Base-by-base conservation (phyloP, 768 basidiomycete species). In the Mycena vulgaris region DNA sequence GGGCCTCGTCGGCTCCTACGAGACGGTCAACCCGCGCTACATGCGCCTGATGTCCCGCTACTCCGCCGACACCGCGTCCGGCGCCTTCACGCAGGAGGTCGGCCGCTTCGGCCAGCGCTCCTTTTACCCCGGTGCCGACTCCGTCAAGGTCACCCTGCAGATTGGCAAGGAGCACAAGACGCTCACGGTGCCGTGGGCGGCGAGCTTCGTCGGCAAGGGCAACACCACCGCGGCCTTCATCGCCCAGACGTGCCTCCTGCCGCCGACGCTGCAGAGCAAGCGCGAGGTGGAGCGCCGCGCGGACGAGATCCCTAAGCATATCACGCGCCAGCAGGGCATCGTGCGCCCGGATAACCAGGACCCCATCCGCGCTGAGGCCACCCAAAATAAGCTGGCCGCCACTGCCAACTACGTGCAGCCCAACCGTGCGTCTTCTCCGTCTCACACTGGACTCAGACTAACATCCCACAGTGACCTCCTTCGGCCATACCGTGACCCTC, bases 11-110 rank as follows among this genome's bases (percentile, higher is more conserved):
- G 73, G 69, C 33, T 49, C 66, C 31, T 74, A 53, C 59, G 73
- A 74, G 48, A 63, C 60, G 8, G 35, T 74, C 35, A 64, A 67
- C n/a, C 56, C 73, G 19, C 66, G 73, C 5, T 74, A 67, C 35
- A 64, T 74, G 66, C 53, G 73, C 30, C 61, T 74, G 27, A 70
- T 74, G 73, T 47, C 66, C 37, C 56, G 69, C 19, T 74, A 74
- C 48, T 74, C 73, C 1, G 73, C 69, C 3, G 73, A 74, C 47
- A 74, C 73, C 16, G 39, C 31, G 21, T 52, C 73, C 5, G 69
- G 73, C 25, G 61, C 35, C 25, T 74, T 53, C 58, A 74, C 72
- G 23, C 72, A 70, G 51, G 72, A 74, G n/a, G 62, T 71, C 25
- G 72, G 72, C 16, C 68, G 68, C 39, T 70, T 70, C 25, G 72